phyloP scores from a whole-genome alignment of 345 rosid species.

The Aethionema arabicum region DNA sequence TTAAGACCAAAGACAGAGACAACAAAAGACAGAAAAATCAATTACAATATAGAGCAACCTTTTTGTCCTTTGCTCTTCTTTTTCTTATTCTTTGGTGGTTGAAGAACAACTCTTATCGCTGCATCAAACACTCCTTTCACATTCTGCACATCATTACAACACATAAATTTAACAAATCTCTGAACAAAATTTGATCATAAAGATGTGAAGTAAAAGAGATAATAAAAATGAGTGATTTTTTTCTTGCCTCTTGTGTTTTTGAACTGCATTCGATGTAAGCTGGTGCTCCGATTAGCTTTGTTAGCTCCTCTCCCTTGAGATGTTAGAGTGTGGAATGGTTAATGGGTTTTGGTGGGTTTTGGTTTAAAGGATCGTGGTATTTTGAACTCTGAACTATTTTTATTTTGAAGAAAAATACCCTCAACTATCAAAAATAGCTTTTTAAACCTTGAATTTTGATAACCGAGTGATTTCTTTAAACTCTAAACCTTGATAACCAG shows the following conservation, averaged over 20 bases:
- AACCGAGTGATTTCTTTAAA: not conserved
- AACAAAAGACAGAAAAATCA: not conserved
- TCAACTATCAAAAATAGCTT: no score
- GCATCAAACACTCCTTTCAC: slow-evolving; percentile 93
- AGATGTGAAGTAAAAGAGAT: slow-evolving; percentile 5
- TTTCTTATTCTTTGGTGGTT: slow-evolving; percentile 88
- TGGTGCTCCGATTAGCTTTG: slow-evolving; percentile 75
- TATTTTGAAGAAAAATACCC: no score
- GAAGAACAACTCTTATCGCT: slow-evolving; percentile 92
- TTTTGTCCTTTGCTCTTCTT: slow-evolving; percentile 85
- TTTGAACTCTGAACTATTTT: no score
- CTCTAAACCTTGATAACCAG: no score
- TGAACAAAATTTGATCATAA: not conserved
- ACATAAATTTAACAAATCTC: not conserved
- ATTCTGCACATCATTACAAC: slow-evolving; percentile 50
- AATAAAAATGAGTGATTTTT: not conserved
- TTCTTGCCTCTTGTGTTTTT: slow-evolving; percentile 78
- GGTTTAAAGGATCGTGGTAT: not conserved
- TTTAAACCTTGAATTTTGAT: not conserved
- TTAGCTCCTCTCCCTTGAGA: slow-evolving; percentile 90
- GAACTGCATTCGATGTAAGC: slow-evolving; percentile 96
- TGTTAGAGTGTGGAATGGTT: slow-evolving; percentile 17
- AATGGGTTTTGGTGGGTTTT: slow-evolving; percentile 18
- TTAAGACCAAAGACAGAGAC: not conserved
- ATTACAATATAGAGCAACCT: slow-evolving; percentile 88